Conservation (phyloP, 805 yeast species). For the Yarrowia divulgata region DNA sequence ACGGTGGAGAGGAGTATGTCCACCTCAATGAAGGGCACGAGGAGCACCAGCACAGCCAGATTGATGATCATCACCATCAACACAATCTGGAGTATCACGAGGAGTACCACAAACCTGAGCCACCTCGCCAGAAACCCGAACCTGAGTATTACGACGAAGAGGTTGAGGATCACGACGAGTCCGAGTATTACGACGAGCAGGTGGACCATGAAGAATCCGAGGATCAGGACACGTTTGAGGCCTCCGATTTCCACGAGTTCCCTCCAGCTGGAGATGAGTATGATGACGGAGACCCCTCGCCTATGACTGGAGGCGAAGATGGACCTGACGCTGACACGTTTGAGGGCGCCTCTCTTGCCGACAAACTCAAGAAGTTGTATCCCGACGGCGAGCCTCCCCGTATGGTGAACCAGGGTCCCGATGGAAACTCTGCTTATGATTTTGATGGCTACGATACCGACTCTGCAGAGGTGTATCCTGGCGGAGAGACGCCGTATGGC, state of each 20-base stretch:
- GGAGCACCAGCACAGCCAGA: neutral
- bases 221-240: neutral
- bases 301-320: neutral
- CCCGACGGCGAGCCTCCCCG: conserved; percentile 9
- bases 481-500: conserved; percentile 11
- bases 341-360: conserved; percentile 24
- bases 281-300: neutral
- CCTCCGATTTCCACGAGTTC: conserved; percentile 16
- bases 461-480: conserved; percentile 5
- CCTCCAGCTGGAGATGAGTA: conserved; percentile 24
- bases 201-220: neutral
- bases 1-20: conserved; percentile 1
- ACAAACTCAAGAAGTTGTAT: conserved; percentile 23
- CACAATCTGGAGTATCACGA: conserved; percentile 24
- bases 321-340: neutral
- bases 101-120: conserved; percentile 12
- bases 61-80: conserved; percentile 3
- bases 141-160: neutral
- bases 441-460: conserved; percentile 28
- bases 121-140: neutral
- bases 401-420: conserved; percentile 22
- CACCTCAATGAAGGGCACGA: neutral
- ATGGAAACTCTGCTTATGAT: conserved; percentile 1
- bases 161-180: neutral
- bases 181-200: neutral